Base-by-base conservation (phyloP, 1,139 yeast species). In the Protomyces pachydermus region DNA sequence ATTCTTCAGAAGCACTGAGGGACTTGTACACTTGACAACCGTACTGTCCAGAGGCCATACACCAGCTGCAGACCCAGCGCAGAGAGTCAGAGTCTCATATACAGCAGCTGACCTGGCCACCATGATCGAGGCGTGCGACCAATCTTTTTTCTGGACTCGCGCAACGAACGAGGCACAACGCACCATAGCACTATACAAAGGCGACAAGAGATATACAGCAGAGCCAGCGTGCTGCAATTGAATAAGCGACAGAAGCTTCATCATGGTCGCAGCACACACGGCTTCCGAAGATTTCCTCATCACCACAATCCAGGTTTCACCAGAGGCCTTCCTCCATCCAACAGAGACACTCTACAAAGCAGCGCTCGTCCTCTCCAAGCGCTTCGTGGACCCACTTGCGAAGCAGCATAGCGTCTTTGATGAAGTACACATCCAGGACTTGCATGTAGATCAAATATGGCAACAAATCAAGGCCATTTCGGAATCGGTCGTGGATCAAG, bases 371-470 rank as follows among this genome's bases (percentile, higher is more conserved):
- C 55, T 52, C 37, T 42, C 63, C 18, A 65, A 65, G 39, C 54
- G 53, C 25, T 37, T 64, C 38, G 60, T 88, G 62, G 95, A 88
- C 71, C 90, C 91, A 5, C 79, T 88, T 57, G 81, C 87, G 3
- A 76, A 79, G 62, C 76, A 80, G 38, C 83, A 83, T 73, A 84
- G 95, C 0, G 79, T 93, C 46, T 68, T 68, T 56, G 96, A 91
- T 74, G 91, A 89, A 73, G 80, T 93, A 34, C 85, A 86, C 70
- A 81, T 88, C 32, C 95, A 90, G 63, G 98, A 97, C 0, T 79
- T 93, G 65, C 97, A 89, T 73, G 86, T 96, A 16, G 83, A 87
- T 52, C 98, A 93, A 74, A 91, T 93, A 0, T 93, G 91, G 89
- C 96, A 95, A 63, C 98, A 93, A 74, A 86, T 90, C 2, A 89